phyloP scores from a whole-genome alignment of 2,329 filamentous ascomycete species.

The Pseudocercospora vitis region DNA sequence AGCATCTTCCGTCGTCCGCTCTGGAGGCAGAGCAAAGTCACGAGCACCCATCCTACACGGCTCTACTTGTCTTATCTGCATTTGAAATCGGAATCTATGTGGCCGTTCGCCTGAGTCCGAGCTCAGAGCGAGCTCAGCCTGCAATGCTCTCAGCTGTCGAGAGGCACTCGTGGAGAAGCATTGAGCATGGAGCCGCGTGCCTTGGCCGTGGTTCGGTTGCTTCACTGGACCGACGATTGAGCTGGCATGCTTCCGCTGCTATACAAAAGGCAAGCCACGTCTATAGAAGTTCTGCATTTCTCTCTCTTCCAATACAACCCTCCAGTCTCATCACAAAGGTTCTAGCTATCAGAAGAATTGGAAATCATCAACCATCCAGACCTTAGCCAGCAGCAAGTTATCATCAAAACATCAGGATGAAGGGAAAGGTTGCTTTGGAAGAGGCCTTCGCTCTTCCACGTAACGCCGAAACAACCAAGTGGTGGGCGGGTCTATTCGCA shows the following conservation, averaged over 20 bases:
- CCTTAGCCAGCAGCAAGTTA: background rate
- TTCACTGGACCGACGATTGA: background rate
- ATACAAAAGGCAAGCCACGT: background rate
- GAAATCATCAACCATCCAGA: background rate
- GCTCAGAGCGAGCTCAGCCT: background rate
- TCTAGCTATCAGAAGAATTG: background rate
- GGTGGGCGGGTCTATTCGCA: conserved; percentile 63
- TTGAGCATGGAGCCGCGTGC: background rate
- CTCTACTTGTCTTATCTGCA: background rate
- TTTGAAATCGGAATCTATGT: background rate
- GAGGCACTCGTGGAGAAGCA: conserved; percentile 1
- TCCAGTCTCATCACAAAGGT: background rate
- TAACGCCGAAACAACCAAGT: conserved; percentile 58
- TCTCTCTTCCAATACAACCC: background rate
- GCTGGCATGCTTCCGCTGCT: background rate
- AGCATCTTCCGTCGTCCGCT: background rate
- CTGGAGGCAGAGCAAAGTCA: too few species aligned
- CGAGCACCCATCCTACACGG: too few species aligned
- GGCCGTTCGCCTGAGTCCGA: background rate
- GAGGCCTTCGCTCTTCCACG: conserved; percentile 63
- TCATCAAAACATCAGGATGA: conserved; percentile 8
- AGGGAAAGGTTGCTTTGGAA: conserved; percentile 62
- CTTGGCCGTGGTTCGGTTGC: background rate
- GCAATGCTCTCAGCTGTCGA: background rate
- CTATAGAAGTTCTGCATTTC: background rate